Evolutionary conservation across 164 flowering plant species (phyloP), one percentile per base, ranked within the genome.

Genomic region (Chimonanthus praecox): DNA sequence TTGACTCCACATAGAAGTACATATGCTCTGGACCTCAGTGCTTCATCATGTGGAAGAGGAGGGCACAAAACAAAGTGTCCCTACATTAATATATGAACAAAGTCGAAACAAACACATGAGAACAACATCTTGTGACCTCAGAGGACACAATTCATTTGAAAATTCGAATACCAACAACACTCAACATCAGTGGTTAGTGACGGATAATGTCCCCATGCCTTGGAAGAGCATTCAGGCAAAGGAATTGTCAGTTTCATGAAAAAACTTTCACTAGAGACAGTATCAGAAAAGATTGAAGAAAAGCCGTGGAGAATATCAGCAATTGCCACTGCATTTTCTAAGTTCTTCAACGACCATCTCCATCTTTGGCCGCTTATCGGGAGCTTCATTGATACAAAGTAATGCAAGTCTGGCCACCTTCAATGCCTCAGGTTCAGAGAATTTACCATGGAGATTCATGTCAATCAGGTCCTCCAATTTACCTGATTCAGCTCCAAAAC

Each of bases 381-480:
- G 92, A 49, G 82, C 77, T 58, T 95, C 97, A 63, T 88, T 87
- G 50, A 93, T 91, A 87, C 96, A 95, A 43, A 75, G 70, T 9
- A 85, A 49, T 9, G 98, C 98, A 16, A 91, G 66, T 77, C 76
- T 84, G 0, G 82, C 88, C 1, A 95, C 82, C 79, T 81, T 83
- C 7, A 69, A 74, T 4, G 97, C 99, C 78, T 95, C 99, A 4
- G 83, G n/a, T 76, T 83, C 88, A 4, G 86, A 71, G 77, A 81
- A 91, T 47, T 85, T 85, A 15, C 92, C 94, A 6, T 77, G 71
- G n/a, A 95, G 93, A 51, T 89, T 88, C 2, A 68, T 51, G 58
- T 95, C 99, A 1, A 95, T 80, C 51, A 91, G 85, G 58, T 91
- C 96, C 58, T 85, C 88, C 7, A 86, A 71, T 62, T 78, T 83